These are phyloP conservation scores for Stachybotrys elegans DNA, from an alignment of 2,329 filamentous ascomycete species.

Conservation along the genomic window DNA sequence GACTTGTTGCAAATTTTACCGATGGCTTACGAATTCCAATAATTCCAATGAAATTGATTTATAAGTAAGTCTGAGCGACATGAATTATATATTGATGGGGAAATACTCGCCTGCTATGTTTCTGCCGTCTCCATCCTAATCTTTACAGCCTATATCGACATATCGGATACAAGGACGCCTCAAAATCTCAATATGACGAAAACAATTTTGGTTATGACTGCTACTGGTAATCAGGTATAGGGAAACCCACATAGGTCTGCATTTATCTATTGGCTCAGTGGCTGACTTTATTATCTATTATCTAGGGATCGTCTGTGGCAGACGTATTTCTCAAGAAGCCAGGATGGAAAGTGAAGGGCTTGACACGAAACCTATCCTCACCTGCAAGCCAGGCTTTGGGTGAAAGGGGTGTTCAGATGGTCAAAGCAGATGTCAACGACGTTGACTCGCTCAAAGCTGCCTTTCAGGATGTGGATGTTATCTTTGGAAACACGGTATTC, in stretches of 20 bases:
- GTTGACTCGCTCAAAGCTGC: constrained; percentile 11
- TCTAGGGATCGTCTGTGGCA: constrained; percentile 15
- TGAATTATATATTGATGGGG: too few species aligned
- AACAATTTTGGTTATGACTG: not conserved
- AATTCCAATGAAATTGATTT: too few species aligned
- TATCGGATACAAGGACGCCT: too few species aligned
- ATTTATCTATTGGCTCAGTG: too few species aligned
- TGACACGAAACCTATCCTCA: constrained; percentile 16
- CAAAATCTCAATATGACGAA: too few species aligned
- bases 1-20: too few species aligned
- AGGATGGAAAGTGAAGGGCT: constrained; percentile 16
- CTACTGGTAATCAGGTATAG: not conserved
- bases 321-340: constrained; percentile 11
- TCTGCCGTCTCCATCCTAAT: too few species aligned
- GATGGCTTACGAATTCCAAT: too few species aligned
- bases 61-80: too few species aligned
- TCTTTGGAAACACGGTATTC: constrained; percentile 25
- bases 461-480: constrained; percentile 15
- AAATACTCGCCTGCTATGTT: too few species aligned
- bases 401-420: constrained; percentile 14
- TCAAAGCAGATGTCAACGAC: constrained; percentile 16
- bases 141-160: too few species aligned
- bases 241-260: not conserved
- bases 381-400: constrained; percentile 12
- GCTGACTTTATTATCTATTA: not conserved